These are phyloP conservation scores for Globisporangium alternatum DNA, from an alignment of 352 stramenopile species.

Conservation along the genomic window DNA sequence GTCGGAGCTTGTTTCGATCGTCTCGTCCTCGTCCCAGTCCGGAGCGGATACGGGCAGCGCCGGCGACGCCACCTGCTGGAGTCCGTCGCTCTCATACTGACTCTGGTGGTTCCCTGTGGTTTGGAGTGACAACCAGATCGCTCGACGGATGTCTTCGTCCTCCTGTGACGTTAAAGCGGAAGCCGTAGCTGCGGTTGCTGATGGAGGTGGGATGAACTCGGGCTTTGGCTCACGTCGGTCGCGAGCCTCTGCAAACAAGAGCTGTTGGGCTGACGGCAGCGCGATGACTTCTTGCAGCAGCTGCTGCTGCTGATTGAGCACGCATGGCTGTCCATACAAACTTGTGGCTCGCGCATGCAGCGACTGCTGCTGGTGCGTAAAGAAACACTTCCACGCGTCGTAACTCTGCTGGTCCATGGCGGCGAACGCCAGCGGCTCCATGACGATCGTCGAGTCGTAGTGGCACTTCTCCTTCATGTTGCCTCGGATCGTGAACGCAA, in stretches of 20 bases:
- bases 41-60: conserved; percentile 38
- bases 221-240: conserved; percentile 6
- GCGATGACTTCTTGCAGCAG: not conserved
- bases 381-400: conserved; percentile 61
- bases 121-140: conserved; percentile 56
- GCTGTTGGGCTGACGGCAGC: not conserved
- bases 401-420: conserved; percentile 42
- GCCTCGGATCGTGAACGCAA: conserved; percentile 50
- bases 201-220: not conserved
- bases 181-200: not conserved
- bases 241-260: not conserved
- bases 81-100: not conserved
- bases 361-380: conserved; percentile 45
- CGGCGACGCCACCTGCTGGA: conserved; percentile 15
- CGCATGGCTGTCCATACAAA: conserved; percentile 5
- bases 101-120: conserved; percentile 10
- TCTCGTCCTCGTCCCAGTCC: conserved; percentile 37
- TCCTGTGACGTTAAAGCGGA: conserved; percentile 22
- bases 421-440: conserved; percentile 55
- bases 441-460: conserved; percentile 28
- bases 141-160: conserved; percentile 50
- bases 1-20: not conserved
- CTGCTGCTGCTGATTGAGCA: not conserved
- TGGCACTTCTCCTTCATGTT: conserved; percentile 31
- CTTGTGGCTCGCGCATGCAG: conserved; percentile 9